Base-by-base conservation (phyloP, 305 asterid species). In the Rubia balearica region DNA sequence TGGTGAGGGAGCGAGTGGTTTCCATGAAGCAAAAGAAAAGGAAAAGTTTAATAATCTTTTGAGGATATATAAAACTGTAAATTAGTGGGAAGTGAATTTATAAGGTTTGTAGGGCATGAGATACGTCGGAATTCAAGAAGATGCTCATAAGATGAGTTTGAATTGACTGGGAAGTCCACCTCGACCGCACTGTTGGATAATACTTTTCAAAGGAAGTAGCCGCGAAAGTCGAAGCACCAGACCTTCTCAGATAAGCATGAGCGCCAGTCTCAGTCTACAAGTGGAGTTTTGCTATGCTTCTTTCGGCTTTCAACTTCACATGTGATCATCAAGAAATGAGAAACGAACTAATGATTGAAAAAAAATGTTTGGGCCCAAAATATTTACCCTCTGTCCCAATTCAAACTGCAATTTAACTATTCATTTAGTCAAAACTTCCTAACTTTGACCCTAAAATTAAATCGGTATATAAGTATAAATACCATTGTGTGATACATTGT, bases 201-300 rank as follows among this genome's bases (percentile, higher is more conserved):
- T 61, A 65, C 70, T 65, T 70, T 64, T 70, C 75, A 42, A 57
- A 45, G 66, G 49, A 5, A 75, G 79, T 21, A 53, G 79, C 75
- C 62, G 75, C 45, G 79, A 60, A 55, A 70, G n/a, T 7, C 7
- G 55, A 30, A 30, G 3, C 33, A 30, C 33, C 33, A 3, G 33
- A 30, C 33, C 33, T 30, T 30, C 33, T 30, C 33, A 30, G 33
- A 30, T 30, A 30, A 30, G 33, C 3, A 30, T 42, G 1, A 7
- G 46, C 2, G 51, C 46, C 38, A 61, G 30, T 36, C 16, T 30
- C 49, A 8, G 21, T 19, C 7, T 27, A n/a, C 19, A 24, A 17
- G 67, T 62, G 67, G 45, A 62, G 45, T 33, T 62, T 13, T 36
- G 21, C 66, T 17, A 21, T 36, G 16, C 36, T 30, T 59, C 21